Evolutionary conservation across 1,284 basidiomycete species (phyloP).

Genomic region (Tylopilus orsonianus): DNA sequence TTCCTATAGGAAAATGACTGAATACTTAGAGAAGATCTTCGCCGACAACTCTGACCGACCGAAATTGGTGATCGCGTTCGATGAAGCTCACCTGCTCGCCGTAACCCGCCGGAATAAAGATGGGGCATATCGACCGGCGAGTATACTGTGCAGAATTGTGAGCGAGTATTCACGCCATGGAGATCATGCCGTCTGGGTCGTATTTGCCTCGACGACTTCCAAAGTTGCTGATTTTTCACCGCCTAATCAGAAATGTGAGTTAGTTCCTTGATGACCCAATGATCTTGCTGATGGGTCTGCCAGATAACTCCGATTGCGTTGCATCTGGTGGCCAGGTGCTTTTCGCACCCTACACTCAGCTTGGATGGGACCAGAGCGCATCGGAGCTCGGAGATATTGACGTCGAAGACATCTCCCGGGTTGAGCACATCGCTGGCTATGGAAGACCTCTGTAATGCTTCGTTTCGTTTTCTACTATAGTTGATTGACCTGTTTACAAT

Average conservation of each 20-base stretch:
- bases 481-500: background rate
- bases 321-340: background rate
- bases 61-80: conserved; percentile 8
- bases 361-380: background rate
- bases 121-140: conserved; percentile 1
- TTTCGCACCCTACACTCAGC: background rate
- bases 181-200: conserved; percentile 10
- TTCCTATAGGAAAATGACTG: background rate
- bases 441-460: conserved; percentile 2
- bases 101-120: background rate
- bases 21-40: background rate
- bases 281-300: background rate
- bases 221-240: conserved; percentile 10
- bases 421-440: conserved; percentile 3
- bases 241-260: conserved; percentile 3
- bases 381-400: background rate
- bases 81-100: conserved; percentile 5
- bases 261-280: background rate
- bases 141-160: conserved; percentile 3
- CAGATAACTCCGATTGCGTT: conserved; percentile 8
- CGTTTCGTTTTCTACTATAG: background rate
- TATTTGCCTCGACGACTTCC: conserved; percentile 17
- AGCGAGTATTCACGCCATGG: conserved; percentile 1
- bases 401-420: background rate
- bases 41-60: background rate